These are phyloP conservation scores for Fusarium circinatum DNA, from an alignment of 2,329 filamentous ascomycete species.

Conservation along the genomic window DNA sequence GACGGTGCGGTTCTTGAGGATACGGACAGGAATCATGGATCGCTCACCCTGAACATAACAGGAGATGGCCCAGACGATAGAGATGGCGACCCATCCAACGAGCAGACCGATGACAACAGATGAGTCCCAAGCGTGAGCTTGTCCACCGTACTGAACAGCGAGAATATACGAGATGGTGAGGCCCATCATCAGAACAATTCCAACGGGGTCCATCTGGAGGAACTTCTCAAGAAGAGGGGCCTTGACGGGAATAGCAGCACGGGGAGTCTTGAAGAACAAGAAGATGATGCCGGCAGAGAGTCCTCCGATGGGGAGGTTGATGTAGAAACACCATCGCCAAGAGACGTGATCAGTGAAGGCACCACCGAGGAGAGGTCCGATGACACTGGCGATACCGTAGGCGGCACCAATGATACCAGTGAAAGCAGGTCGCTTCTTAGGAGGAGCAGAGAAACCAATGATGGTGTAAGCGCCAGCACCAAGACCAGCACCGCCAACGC, in stretches of 20 bases:
- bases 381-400: slow-evolving; percentile 51
- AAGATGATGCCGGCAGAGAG: slow-evolving; percentile 50
- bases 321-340: slow-evolving; percentile 56
- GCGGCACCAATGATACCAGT: slow-evolving; percentile 53
- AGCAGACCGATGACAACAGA: slow-evolving; percentile 56
- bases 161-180: slow-evolving; percentile 56
- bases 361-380: slow-evolving; percentile 52
- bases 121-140: slow-evolving; percentile 55
- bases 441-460: slow-evolving; percentile 56
- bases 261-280: slow-evolving; percentile 56
- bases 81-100: slow-evolving; percentile 51
- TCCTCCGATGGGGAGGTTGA: slow-evolving; percentile 52
- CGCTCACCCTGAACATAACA: slow-evolving; percentile 58
- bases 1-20: slow-evolving; percentile 54
- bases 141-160: slow-evolving; percentile 60
- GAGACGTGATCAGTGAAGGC: slow-evolving; percentile 51
- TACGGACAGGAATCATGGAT: slow-evolving; percentile 54
- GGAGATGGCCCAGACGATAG: slow-evolving; percentile 48
- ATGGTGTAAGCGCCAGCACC: slow-evolving; percentile 61
- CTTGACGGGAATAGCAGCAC: slow-evolving; percentile 50
- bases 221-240: slow-evolving; percentile 56
- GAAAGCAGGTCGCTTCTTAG: slow-evolving; percentile 49
- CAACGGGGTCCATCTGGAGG: slow-evolving; percentile 59
- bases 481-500: slow-evolving; percentile 60
- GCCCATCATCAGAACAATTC: slow-evolving; percentile 57